Conservation (phyloP, 768 basidiomycete genomes). For the Kwoniella sp. region DNA sequence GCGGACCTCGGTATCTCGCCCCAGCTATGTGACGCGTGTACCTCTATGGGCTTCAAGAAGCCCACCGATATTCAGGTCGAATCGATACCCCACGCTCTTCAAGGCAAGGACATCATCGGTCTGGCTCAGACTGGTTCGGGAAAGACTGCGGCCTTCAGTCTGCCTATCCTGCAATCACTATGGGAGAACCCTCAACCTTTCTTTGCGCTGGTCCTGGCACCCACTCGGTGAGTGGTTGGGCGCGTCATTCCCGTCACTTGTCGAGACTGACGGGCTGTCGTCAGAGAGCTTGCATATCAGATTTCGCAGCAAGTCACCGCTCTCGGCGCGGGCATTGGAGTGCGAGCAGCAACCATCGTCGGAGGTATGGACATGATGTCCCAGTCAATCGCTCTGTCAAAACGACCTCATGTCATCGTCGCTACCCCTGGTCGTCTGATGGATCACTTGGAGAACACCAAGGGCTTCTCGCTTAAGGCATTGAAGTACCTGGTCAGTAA, state of each 20-base stretch:
- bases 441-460: conserved; percentile 94
- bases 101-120: conserved; percentile 93
- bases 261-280: neutral
- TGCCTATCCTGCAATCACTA: conserved; percentile 91
- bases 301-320: conserved; percentile 96
- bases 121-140: conserved; percentile 97
- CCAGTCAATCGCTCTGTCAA: conserved; percentile 86
- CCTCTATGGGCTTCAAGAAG: conserved; percentile 70
- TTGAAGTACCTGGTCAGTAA: conserved; percentile 78
- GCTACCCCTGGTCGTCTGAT: conserved; percentile 90
- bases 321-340: conserved; percentile 86
- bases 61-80: conserved; percentile 89
- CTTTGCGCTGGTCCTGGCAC: conserved; percentile 89
- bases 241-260: neutral
- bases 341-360: conserved; percentile 83
- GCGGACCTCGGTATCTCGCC: conserved; percentile 80
- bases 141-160: conserved; percentile 94
- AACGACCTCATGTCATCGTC: conserved; percentile 88
- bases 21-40: conserved; percentile 79
- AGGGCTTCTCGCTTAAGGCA: conserved; percentile 82
- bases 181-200: conserved; percentile 87
- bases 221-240: conserved; percentile 61
- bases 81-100: conserved; percentile 76
- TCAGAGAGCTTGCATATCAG: conserved; percentile 88
- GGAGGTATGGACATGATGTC: conserved; percentile 89